Evolutionary conservation across 2,329 filamentous ascomycete genomes (phyloP), one percentile per base, ranked within the genome.

Genomic region (Penicillium sp.): DNA sequence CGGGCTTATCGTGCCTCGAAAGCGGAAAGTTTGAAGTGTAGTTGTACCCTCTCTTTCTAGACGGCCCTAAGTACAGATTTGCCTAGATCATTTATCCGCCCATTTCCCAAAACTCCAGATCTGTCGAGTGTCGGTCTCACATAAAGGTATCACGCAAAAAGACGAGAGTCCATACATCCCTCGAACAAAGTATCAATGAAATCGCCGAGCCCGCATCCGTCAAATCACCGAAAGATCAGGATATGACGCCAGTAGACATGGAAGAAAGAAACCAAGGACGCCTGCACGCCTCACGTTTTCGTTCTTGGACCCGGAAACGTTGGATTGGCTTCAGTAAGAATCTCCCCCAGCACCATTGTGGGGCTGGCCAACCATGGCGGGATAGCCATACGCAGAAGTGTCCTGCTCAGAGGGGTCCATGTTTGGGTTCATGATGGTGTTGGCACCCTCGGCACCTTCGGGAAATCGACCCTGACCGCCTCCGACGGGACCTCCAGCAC

Each of bases 301-400:
- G 18, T 39, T 42, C 33, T 9, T 49, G 45, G 21, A 49, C 44
- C 21, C 47, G 26, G 34, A 12, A 26, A 44, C 5, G n/a, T 4
- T 31, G 6, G 18, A 10, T 36, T 21, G 26, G 45, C 7, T 44
- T 51, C 71, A 74, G 62, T 76, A 78, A 47, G 73, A 70, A 48
- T 77, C 75, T 47, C 70, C 72, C 56, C 72, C 71, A 39, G 76
- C 74, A 51, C 76, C 76, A 58, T 78, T 78, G 66, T 79, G 76
- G 47, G 72, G 63, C 53, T 75, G 69, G 56, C 70, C 71, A 55
- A 75, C 75, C 71, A 76, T 76, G 31, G 74, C 63, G 34, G 75
- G 70, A 57, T 78, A 78, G 44, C 73, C 75, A 60, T 77, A 77
- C 44, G 72, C 69, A 39, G 71, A 59, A 48, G 69, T 61, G 43